A percentile compares a stretch with the other conserved stretches of the same genome.
These are phyloP conservation scores for Cladorrhinum samala DNA, from an alignment of 495 filamentous ascomycete species.

Conservation along the genomic window DNA sequence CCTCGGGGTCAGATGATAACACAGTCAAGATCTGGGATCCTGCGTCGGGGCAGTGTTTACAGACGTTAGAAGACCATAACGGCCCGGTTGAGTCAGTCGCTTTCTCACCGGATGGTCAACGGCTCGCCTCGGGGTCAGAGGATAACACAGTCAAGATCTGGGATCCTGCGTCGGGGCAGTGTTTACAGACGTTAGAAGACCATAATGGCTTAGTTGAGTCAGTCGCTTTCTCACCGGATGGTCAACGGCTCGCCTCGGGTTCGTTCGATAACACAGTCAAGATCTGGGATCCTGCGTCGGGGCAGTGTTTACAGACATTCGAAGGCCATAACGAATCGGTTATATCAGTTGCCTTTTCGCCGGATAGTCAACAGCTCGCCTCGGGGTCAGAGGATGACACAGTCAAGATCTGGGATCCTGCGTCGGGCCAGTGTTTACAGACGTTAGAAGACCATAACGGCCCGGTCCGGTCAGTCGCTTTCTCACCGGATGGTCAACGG, in stretches of 20 bases:
- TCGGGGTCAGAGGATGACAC: neutral
- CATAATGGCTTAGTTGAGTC: neutral
- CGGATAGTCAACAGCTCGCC: neutral
- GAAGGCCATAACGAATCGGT: conserved; percentile 1
- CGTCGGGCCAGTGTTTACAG: neutral
- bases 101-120: neutral
- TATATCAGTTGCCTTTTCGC: neutral
- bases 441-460: conserved; percentile 2
- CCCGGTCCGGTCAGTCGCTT: neutral
- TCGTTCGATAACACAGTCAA: neutral
- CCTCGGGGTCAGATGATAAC: neutral
- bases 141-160: conserved; percentile 6
- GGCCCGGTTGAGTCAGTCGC: neutral
- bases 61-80: conserved; percentile 3
- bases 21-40: conserved; percentile 7
- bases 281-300: conserved; percentile 3
- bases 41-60: neutral
- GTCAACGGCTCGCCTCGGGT: neutral
- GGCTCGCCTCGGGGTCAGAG: neutral
- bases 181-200: neutral
- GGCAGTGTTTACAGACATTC: neutral
- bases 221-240: neutral
- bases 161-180: conserved; percentile 4
- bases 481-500: neutral
- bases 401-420: conserved; percentile 4